Evolutionary conservation across 1,284 basidiomycete genomes (phyloP).

Genomic region (Irpex sp.): DNA sequence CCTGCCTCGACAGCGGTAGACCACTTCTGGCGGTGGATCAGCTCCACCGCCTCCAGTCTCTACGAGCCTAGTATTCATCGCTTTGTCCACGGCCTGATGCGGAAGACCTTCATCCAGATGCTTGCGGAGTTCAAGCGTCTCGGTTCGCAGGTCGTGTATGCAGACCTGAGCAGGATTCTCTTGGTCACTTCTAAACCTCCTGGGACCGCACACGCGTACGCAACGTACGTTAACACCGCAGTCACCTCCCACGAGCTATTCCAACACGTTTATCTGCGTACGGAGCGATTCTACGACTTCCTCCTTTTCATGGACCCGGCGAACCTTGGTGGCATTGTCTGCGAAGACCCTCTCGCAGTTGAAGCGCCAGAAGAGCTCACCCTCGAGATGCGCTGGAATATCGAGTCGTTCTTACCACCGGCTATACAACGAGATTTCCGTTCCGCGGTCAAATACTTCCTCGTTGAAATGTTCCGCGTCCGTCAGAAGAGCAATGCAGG

Average conservation of each 20-base stretch:
- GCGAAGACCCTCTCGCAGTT: conserved; percentile 66
- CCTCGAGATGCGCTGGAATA: conserved; percentile 95
- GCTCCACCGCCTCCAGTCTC: conserved; percentile 78
- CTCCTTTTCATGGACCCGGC: conserved; percentile 94
- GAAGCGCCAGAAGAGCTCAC: conserved; percentile 62
- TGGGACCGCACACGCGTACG: conserved; percentile 92
- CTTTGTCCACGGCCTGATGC: conserved; percentile 95
- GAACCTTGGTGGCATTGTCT: conserved; percentile 89
- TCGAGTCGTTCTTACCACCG: conserved; percentile 84
- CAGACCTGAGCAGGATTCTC: conserved; percentile 90
- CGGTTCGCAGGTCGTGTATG: conserved; percentile 87
- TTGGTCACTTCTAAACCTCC: conserved; percentile 95
- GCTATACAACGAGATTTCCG: conserved; percentile 81
- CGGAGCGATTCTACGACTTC: conserved; percentile 92
- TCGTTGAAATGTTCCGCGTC: conserved; percentile 80
- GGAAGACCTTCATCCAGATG: conserved; percentile 95
- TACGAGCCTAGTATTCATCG: conserved; percentile 93
- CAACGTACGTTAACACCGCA: conserved; percentile 90
- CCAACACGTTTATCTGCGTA: conserved; percentile 86
- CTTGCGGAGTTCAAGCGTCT: conserved; percentile 95
- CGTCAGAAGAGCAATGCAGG: conserved; percentile 60
- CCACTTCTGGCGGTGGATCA: conserved; percentile 98
- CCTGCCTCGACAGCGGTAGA: conserved; percentile 67
- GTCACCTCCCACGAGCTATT: conserved; percentile 95
- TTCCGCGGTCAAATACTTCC: conserved; percentile 74